Conservation (phyloP, 139 green algal species). For the Gonium pectorale region DNA sequence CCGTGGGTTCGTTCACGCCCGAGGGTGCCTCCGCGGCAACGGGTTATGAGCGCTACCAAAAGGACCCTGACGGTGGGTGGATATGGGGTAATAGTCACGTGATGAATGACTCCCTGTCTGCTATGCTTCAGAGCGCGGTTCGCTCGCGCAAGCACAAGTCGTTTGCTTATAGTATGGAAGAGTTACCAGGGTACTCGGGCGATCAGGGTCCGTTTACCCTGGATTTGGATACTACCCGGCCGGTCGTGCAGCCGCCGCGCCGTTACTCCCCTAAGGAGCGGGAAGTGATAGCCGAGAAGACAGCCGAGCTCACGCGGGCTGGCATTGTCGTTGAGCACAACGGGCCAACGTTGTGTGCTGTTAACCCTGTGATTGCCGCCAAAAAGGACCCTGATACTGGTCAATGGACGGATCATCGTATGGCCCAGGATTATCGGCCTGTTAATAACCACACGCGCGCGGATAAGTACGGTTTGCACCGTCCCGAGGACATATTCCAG, state of each 20-base stretch:
- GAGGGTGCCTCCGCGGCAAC: background rate
- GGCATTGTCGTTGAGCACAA: background rate
- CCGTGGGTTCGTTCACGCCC: background rate
- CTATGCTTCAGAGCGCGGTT: background rate
- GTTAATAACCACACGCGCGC: no score
- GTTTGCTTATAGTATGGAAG: background rate
- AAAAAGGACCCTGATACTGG: conserved; percentile 1
- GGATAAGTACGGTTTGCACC: no score
- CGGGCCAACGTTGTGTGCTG: background rate
- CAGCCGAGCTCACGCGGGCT: background rate
- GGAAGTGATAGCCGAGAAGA: background rate
- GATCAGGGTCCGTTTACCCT: background rate
- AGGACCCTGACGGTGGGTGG: conserved; percentile 7
- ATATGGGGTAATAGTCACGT: background rate
- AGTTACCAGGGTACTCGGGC: background rate
- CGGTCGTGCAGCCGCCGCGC: background rate
- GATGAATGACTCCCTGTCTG: background rate
- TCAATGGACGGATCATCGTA: no score
- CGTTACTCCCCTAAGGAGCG: background rate
- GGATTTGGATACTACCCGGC: background rate
- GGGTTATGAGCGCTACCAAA: background rate
- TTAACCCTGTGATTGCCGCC: background rate
- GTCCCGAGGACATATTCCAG: no score
- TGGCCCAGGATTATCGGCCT: no score
- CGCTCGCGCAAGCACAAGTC: background rate